Base-by-base conservation (phyloP, 768 basidiomycete species). In the Macrolepiota fuliginosa region DNA sequence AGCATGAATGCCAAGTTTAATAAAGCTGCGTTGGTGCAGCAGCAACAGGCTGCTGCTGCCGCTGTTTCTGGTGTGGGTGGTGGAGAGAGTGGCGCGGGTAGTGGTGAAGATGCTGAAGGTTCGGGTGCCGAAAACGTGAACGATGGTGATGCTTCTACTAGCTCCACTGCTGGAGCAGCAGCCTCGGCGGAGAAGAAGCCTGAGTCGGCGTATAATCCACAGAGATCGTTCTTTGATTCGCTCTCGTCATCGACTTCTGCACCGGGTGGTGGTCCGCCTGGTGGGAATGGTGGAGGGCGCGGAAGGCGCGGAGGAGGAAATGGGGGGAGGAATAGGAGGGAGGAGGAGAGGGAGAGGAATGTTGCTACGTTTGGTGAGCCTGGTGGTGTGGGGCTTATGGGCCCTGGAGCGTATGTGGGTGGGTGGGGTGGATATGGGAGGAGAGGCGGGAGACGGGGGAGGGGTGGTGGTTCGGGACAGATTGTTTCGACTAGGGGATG, bases 341-440 rank as follows among this genome's bases (percentile, higher is more conserved):
- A 94, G 66, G 92, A 93, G 67, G 92, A 94, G 70, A 74, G 92
- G 62, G 90, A 92, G 72, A 85, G 83, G 73, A 94, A 94, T 67
- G 85, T 94, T 9, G 89, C 89, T 32, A 94, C 92, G 7, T 94
- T 94, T 79, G 92, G 92, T 2, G 92, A 94, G 70, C 86, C 91
- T 7, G 91, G 91, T 11, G 89, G 89, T 52, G 83, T 90, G 17
- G 90, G 91, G 5, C 70, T 91, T 54, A 81, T 91, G 79, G 90
- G 90, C 0, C 90, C 90, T 27, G 89, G 89, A 40, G 87, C 86
- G 11, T 90, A 91, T 73, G 87, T 90, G n/a, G 82, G 85, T 52
- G 89, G 87, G 17, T 91, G 89, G 87, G 88, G 89, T 39, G 88
- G 87, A 13, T 85, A 85, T 73, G 84, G 89, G 0, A 70, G 78